Base-by-base conservation (phyloP, 2,329 filamentous ascomycete species). In the Pseudocercospora eumusae region DNA sequence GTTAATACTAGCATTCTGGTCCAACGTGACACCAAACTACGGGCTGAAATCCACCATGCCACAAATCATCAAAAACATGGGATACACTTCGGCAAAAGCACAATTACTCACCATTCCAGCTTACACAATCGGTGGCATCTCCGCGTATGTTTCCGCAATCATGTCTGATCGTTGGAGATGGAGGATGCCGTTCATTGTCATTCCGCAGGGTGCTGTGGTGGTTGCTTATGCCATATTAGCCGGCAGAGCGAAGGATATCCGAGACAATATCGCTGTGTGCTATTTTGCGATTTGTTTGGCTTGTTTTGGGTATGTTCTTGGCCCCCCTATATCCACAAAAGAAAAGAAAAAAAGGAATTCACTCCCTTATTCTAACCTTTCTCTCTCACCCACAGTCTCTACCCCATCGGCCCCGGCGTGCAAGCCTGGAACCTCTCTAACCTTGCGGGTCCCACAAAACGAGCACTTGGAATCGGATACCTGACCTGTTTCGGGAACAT, bases 1-100 rank as follows among this genome's bases (percentile, higher is more conserved):
- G 3, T 72, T 75, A 40, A 77, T 78, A 21, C 70, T 82, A 18
- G 75, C 75, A 56, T 80, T 76, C 47, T 65, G 40, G 40, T 57
- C 55, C 18, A 57, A 47, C 25, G 20, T 47, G 13, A 31, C 42
- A 5, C n/a, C 36, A 3, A 40, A 40, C 36, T 53, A 53, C 18
- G 62, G 59, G 28, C 21, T 66, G n/a, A 62, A 62, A n/a, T 66
- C 60, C 59, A 64, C 62, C 5, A 66, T 66, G 62, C 64, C 64
- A 31, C 47, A 56, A 15, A 66, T 66, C 28, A 62, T 54, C 13
- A 62, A 59, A 44, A 55, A 56, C 20, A 64, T 65, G 61, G 65
- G 65, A 2, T 65, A 62, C 59, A 60, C 57, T 6, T 57, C 57
- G 13, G 44, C 66, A 11, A 40, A 67, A 44, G 69, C 70, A 4